These are phyloP conservation scores for Haplosporangium gracile DNA, from an alignment of 192 early-diverging fungal species.

Conservation along the genomic window DNA sequence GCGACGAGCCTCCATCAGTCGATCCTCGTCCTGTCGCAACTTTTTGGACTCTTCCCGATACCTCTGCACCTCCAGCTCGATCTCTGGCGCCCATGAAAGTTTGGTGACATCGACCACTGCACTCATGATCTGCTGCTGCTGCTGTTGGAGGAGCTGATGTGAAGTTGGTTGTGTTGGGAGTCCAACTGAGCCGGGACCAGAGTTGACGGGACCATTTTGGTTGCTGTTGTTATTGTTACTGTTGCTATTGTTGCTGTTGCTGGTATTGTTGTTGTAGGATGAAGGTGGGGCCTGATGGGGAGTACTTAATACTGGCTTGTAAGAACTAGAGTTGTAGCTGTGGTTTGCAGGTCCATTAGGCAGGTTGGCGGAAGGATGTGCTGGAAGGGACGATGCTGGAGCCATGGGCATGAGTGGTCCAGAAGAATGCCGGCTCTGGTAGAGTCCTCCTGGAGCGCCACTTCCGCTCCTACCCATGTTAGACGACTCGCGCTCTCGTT, in stretches of 20 bases:
- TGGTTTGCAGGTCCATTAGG: neutral
- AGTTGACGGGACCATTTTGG: neutral
- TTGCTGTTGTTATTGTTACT: neutral
- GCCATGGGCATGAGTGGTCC: neutral
- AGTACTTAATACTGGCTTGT: slow-evolving; percentile 17
- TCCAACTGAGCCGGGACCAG: neutral
- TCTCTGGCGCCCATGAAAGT: slow-evolving; percentile 49
- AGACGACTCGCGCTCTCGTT: slow-evolving; percentile 13
- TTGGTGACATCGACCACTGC: slow-evolving; percentile 51
- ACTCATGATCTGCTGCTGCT: slow-evolving; percentile 55
- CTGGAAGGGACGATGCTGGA: neutral
- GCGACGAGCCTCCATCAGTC: slow-evolving; percentile 43
- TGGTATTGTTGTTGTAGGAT: slow-evolving; percentile 7
- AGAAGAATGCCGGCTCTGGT: slow-evolving; percentile 19
- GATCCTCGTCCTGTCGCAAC: slow-evolving; percentile 37
- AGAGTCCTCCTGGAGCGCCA: slow-evolving; percentile 9
- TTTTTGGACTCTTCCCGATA: slow-evolving; percentile 49
- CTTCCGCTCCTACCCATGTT: neutral
- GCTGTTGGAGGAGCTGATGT: slow-evolving; percentile 49
- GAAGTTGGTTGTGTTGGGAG: slow-evolving; percentile 27
- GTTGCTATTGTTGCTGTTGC: slow-evolving; percentile 6
- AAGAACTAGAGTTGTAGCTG: slow-evolving; percentile 27
- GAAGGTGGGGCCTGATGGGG: slow-evolving; percentile 9
- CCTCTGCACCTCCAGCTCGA: slow-evolving; percentile 43
- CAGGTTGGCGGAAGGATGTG: slow-evolving; percentile 17